These are phyloP conservation scores for Podospora bellae-mahoneyi DNA, from an alignment of 495 filamentous ascomycete genomes.

Conservation along the genomic window DNA sequence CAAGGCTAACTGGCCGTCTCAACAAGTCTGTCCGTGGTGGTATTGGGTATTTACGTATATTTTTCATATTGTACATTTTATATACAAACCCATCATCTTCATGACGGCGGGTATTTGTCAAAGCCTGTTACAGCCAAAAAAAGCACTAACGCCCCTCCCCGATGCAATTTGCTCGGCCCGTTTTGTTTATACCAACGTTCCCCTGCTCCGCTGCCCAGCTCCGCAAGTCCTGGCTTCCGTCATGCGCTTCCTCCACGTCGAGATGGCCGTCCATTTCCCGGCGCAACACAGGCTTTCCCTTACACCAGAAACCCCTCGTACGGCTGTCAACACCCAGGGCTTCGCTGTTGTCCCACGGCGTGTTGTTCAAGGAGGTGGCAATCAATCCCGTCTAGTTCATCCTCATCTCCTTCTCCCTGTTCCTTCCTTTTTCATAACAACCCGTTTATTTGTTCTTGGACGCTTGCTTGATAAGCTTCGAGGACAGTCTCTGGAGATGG, in stretches of 20 bases:
- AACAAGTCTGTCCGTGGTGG: background rate
- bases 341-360: no score
- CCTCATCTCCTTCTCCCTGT: no score
- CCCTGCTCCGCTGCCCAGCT: background rate
- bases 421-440: background rate
- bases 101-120: background rate
- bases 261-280: background rate
- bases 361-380: no score
- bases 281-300: background rate
- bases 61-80: conserved; percentile 17
- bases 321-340: no score
- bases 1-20: no score
- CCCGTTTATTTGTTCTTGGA: conserved; percentile 57
- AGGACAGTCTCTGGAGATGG: conserved; percentile 82
- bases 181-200: background rate
- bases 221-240: background rate
- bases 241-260: background rate
- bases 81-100: background rate
- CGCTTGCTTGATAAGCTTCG: conserved; percentile 66
- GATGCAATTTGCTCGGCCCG: background rate
- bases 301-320: no score
- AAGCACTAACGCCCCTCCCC: background rate
- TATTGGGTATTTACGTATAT: background rate
- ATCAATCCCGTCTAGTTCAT: no score
- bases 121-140: background rate